Percentiles rank a stretch among this genome's conserved stretches.
Conservation (phyloP, 225 moss, liverwort and hornwort genomes). For the Asterella californica region DNA sequence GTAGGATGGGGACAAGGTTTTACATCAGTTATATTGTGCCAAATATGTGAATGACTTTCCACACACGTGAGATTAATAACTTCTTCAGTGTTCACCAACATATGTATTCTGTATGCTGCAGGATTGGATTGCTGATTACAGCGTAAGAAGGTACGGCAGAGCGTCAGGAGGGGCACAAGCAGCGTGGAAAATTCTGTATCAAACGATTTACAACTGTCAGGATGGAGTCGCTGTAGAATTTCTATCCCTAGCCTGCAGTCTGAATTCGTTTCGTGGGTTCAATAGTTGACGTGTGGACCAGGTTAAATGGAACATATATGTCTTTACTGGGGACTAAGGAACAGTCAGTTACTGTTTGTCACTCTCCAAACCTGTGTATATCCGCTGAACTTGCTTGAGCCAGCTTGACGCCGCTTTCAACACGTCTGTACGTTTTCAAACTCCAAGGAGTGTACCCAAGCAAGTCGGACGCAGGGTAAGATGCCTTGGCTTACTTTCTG, state of each 20-base stretch:
- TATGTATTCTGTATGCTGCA: slow-evolving; percentile 26
- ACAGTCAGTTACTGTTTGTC: not conserved
- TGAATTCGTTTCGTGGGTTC: not conserved
- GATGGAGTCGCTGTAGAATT: slow-evolving; percentile 69
- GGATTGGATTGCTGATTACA: slow-evolving; percentile 74
- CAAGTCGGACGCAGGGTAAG: not conserved
- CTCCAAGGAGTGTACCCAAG: not conserved
- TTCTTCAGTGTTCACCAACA: not conserved
- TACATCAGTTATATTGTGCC: not conserved
- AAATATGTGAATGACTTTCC: not conserved
- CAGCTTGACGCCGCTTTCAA: not conserved
- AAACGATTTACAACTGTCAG: slow-evolving; percentile 73
- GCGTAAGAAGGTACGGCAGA: slow-evolving; percentile 73
- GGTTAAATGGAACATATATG: not conserved
- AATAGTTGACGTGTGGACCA: not conserved
- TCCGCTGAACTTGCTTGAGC: not conserved
- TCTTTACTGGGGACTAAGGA: not conserved
- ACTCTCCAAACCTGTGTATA: not conserved
- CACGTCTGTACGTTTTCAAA: not conserved
- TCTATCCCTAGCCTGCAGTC: not conserved
- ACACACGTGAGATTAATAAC: not conserved
- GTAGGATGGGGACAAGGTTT: not conserved
- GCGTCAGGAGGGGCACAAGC: slow-evolving; percentile 57
- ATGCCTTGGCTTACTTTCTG: not conserved
- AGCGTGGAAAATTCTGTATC: slow-evolving; percentile 74